Evolutionary conservation across 2,329 filamentous ascomycete genomes (phyloP).

Genomic region (Xylariaceae sp.): DNA sequence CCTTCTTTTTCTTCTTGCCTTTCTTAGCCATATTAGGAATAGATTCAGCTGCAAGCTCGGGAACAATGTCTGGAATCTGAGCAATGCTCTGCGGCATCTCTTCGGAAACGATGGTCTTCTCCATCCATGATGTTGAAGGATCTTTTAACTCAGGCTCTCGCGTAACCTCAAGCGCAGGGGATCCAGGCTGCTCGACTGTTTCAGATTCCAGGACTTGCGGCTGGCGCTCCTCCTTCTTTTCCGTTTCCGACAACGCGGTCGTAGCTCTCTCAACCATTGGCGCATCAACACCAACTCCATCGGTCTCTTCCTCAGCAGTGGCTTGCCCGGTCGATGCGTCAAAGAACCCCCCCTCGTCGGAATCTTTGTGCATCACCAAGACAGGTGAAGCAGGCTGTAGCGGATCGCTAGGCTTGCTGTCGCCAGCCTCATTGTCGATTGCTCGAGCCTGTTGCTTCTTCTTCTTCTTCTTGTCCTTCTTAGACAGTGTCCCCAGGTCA

Average conservation of each 20-base stretch:
- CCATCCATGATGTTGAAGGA: no score
- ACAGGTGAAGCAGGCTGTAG: neutral
- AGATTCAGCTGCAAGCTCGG: constrained; percentile 1
- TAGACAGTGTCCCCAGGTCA: no score
- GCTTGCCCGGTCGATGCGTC: constrained; percentile 4
- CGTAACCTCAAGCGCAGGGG: neutral
- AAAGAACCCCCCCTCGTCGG: constrained; percentile 10
- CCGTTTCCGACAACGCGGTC: constrained; percentile 8
- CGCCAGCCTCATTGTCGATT: neutral
- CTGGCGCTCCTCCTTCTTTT: constrained; percentile 18
- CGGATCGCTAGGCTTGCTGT: constrained; percentile 1
- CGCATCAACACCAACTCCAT: neutral
- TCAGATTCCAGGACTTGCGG: constrained; percentile 10
- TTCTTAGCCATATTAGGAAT: constrained; percentile 18
- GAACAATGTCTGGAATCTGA: no score
- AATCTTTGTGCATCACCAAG: no score
- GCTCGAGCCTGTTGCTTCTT: neutral
- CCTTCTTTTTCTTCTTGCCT: constrained; percentile 24
- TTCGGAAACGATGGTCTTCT: no score
- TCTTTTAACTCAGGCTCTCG: no score
- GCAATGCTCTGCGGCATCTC: no score
- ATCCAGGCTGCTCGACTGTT: constrained; percentile 5
- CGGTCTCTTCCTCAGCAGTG: neutral
- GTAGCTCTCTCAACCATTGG: neutral
- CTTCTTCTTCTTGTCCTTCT: neutral